Conservation (phyloP, 441 rosid species). For the Erysimum cheiri region DNA sequence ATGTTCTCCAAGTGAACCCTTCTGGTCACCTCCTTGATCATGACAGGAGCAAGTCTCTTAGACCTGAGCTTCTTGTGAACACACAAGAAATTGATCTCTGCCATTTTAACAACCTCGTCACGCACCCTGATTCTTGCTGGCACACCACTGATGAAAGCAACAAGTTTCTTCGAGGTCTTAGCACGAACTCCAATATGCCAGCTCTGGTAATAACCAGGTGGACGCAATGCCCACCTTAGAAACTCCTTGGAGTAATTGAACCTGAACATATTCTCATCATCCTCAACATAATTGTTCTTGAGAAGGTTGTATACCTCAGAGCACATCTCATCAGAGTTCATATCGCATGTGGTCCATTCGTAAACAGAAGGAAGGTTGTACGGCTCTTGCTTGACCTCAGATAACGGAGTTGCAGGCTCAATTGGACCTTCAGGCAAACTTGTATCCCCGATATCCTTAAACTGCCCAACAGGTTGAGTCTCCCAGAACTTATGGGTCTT, state of each 20-base stretch:
- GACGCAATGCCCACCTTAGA: constrained; percentile 87
- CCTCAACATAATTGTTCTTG: constrained; percentile 51
- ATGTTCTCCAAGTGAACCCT: constrained; percentile 91
- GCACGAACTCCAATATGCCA: constrained; percentile 97
- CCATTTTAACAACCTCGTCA: constrained; percentile 81
- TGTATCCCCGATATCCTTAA: constrained; percentile 56
- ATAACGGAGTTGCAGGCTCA: constrained; percentile 62
- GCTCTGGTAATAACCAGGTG: constrained; percentile 78
- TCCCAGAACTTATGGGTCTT: constrained; percentile 91
- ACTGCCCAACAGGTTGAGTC: constrained; percentile 92
- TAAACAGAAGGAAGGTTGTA: constrained; percentile 79
- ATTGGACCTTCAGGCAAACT: constrained; percentile 53
- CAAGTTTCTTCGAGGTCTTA: constrained; percentile 80
- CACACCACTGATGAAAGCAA: constrained; percentile 88
- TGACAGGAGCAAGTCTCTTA: constrained; percentile 91
- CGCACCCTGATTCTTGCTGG: constrained; percentile 91
- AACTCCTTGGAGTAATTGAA: constrained; percentile 96
- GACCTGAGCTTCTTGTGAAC: constrained; percentile 97
- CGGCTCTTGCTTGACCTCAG: constrained; percentile 91
- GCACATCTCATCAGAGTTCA: constrained; percentile 52
- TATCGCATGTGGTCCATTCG: constrained; percentile 91
- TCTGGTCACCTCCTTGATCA: constrained; percentile 97
- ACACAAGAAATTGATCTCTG: constrained; percentile 93
- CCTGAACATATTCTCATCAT: constrained; percentile 92
- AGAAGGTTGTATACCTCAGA: constrained; percentile 49